Base-by-base conservation (phyloP, 1,139 yeast species). In the Kodamaea suecica region DNA sequence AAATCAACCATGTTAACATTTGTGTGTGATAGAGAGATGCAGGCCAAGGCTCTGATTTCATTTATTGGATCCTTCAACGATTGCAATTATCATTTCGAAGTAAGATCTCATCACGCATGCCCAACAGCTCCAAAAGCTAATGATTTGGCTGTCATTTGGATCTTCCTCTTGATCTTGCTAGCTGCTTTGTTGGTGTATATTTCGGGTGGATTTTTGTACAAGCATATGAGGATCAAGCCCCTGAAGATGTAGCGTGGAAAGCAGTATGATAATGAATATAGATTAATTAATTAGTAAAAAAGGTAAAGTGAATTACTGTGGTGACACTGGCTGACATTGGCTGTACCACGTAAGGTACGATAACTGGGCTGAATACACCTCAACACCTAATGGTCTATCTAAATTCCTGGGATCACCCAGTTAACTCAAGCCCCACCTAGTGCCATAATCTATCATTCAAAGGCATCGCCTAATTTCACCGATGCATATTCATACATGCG, bases 31-130 rank as follows among this genome's bases (percentile, higher is more conserved):
- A 70, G 84, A 39, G 92, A 84, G 37, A 74, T 84, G 55, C 59
- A 74, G 51, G 63, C 77, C 10, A 78, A 76, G 46, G 95, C 94
- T 0, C 66, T 76, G 28, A 66, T 87, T 1, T 73, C 86, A 6
- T 87, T 73, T 52, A 71, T 88, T 23, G 94, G 95, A 1, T 77
- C 78, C 11, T 55, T 76, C 26, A 76, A 85, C 56, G 84, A 86
- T 41, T 88, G 97, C 58, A 76, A 84, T 25, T 88, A 84, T 58
- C 76, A 83, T 51, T 88, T 88, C 56, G 96, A 88, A 55, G 87
- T 86, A 17, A 65, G 88, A 45, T 84, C 95, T 4, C 80, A 85
- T 33, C 85, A 83, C 55, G 96, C 95, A 0, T 88, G 97, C 58
- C 88, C 95, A 0, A 82, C 90, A 0, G 80, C 86, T 8, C 78